Base-by-base conservation (phyloP, 768 basidiomycete genomes). In the Epithele typhae region DNA sequence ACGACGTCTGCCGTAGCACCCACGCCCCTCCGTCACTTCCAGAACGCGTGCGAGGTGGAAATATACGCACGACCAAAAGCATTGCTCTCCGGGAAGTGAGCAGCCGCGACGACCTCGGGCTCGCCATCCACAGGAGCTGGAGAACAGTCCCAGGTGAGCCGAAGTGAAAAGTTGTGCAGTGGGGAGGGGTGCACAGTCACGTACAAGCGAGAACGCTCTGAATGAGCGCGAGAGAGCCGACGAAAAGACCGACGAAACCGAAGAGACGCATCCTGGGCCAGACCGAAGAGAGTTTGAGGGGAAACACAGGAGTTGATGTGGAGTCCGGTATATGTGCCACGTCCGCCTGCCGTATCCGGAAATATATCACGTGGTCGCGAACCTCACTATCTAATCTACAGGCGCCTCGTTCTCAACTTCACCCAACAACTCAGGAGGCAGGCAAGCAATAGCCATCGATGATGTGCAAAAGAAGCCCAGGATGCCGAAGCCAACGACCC, bases 1-100 rank as follows among this genome's bases (percentile, higher is more conserved):
- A 91, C 81, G 40, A 92, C 70, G 49, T 90, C 89, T 92, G 58
- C n/a, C n/a, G n/a, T n/a, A n/a, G n/a, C n/a, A n/a, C n/a, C 17
- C n/a, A 25, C 6, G 11, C 15, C 33, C 11, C 12, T 9, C 9
- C 8, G 35, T 36, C 35, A 36, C 35, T 19, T 19, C 35, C 17
- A 19, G 35, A 8, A 14, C 21, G 9, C 21, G 42, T 36, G 24
- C 19, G 40, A 21, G 12, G 37, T 17, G 25, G 33, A 30, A 36
- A 10, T 19, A 23, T 22, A 76, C 87, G 53, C 64, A 89, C 88
- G 85, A 57, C 81, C 83, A 57, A 90, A 88, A 1, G 79, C 75
- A 59, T 91, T 90, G 40, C 71, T 70, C 53, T 87, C 83, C 14
- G 81, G 78, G 63, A 89, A 91, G 6, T 74, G 68, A 46, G 81